Evolutionary conservation across 306 rosid species (phyloP).

Genomic region (Fragaria iinumae): DNA sequence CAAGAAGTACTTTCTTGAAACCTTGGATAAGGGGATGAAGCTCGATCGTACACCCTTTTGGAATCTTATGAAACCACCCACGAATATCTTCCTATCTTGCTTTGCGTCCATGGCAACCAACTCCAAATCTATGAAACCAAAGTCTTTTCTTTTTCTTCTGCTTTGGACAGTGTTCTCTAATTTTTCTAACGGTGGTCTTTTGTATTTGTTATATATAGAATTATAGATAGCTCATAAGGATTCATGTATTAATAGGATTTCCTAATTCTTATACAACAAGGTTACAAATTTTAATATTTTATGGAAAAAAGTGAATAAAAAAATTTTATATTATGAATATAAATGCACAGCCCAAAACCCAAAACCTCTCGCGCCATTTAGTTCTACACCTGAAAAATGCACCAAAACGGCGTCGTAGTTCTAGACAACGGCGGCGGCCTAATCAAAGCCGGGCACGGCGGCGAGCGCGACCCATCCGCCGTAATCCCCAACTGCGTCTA

Average conservation of each 20-base stretch:
- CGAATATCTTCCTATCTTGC: background rate
- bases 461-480: conserved; percentile 68
- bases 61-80: background rate
- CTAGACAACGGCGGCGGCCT: conserved; percentile 94
- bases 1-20: background rate
- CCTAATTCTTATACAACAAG: no score
- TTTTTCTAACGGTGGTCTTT: no score
- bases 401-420: conserved; percentile 43
- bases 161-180: no score
- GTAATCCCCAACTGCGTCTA: conserved; percentile 76
- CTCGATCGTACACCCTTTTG: background rate
- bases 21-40: background rate
- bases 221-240: no score
- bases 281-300: no score
- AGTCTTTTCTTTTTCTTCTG: no score
- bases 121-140: background rate
- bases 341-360: background rate
- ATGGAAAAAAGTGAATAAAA: no score
- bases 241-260: no score
- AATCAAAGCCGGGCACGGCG: conserved; percentile 74
- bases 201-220: no score
- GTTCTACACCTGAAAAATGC: conserved; percentile 1
- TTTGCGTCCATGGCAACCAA: background rate
- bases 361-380: background rate
- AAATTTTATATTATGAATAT: no score